Evolutionary conservation across 108 stramenopile genomes (phyloP).

Genomic region (Chaetoceros tenuissimus): DNA sequence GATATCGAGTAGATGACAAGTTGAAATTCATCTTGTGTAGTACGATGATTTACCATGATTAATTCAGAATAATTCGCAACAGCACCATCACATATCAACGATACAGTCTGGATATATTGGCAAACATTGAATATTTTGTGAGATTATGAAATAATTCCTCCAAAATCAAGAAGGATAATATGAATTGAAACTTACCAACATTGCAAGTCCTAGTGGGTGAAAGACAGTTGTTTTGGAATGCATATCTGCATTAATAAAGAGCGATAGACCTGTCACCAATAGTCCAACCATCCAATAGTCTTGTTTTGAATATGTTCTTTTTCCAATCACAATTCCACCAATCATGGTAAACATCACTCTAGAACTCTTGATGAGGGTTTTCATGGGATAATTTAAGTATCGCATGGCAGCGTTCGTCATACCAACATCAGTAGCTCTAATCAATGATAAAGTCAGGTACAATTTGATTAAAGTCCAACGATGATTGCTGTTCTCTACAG

Average conservation of each 20-base stretch:
- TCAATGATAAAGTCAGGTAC: slow-evolving; percentile 9
- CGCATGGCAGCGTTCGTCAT: slow-evolving; percentile 16
- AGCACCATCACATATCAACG: slow-evolving; percentile 14
- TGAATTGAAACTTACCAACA: slow-evolving; percentile 4
- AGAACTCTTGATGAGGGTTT: too few relatives aligned
- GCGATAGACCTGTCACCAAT: slow-evolving; percentile 9
- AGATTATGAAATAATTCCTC: background rate
- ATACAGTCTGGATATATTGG: slow-evolving; percentile 3
- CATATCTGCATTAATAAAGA: slow-evolving; percentile 18
- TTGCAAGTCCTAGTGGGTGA: slow-evolving; percentile 9
- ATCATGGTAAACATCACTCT: slow-evolving; percentile 21
- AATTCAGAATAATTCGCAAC: slow-evolving; percentile 14
- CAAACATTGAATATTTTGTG: too few relatives aligned
- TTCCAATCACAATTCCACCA: slow-evolving; percentile 10
- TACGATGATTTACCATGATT: slow-evolving; percentile 3
- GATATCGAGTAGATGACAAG: too few relatives aligned
- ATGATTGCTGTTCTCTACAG: too few relatives aligned
- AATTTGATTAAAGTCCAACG: too few relatives aligned
- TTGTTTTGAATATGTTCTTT: slow-evolving; percentile 3
- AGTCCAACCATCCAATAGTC: slow-evolving; percentile 13
- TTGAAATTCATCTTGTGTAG: slow-evolving; percentile 23
- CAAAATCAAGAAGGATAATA: background rate
- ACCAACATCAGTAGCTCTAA: slow-evolving; percentile 16
- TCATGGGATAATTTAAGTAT: slow-evolving; percentile 20
- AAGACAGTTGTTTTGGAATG: slow-evolving; percentile 3